These are phyloP conservation scores for Malus fusca DNA, from an alignment of 306 rosid species.

Conservation along the genomic window DNA sequence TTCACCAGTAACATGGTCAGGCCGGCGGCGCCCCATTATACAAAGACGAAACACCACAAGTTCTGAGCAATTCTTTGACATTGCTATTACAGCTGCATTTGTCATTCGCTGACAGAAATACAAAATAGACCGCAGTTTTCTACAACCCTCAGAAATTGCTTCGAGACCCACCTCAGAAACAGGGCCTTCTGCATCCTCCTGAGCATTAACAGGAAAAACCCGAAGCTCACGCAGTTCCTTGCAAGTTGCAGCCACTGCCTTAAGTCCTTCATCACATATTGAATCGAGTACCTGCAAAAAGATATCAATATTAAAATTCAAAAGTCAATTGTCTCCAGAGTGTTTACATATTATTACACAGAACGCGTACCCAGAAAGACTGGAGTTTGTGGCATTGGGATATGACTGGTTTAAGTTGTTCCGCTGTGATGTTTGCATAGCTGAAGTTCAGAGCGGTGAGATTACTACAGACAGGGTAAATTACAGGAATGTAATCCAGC, in stretches of 20 bases:
- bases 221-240: conserved; percentile 72
- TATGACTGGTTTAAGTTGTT: conserved; percentile 54
- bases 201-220: conserved; percentile 55
- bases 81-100: conserved; percentile 77
- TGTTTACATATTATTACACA: neutral
- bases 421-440: conserved; percentile 52
- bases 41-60: conserved; percentile 80
- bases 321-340: neutral
- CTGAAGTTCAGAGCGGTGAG: conserved; percentile 71
- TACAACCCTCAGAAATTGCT: conserved; percentile 85
- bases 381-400: conserved; percentile 59
- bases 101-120: conserved; percentile 81
- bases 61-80: conserved; percentile 81
- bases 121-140: conserved; percentile 60
- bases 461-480: conserved; percentile 58
- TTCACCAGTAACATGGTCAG: conserved; percentile 46
- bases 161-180: conserved; percentile 74
- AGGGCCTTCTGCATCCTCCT: conserved; percentile 60
- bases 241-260: conserved; percentile 78
- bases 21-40: conserved; percentile 63
- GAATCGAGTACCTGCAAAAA: conserved; percentile 64
- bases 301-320: conserved; percentile 17
- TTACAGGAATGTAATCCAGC: conserved; percentile 48
- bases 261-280: conserved; percentile 76
- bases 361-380: conserved; percentile 60